These are phyloP conservation scores for Pichia sp. DNA, from an alignment of 1,139 yeast species.

Conservation along the genomic window DNA sequence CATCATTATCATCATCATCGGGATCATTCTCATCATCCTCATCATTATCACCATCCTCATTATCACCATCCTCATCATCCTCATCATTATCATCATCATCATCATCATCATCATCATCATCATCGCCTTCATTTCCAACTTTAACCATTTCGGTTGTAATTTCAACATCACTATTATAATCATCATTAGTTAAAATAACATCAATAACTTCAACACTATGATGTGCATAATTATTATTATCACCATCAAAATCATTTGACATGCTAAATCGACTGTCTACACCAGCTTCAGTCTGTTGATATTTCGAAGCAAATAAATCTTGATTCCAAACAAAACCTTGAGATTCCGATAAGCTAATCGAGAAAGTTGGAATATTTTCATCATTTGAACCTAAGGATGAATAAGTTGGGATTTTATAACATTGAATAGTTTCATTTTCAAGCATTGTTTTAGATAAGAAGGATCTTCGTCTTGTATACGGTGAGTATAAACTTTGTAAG, in stretches of 20 bases:
- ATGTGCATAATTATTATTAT: background rate
- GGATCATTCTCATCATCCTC: background rate
- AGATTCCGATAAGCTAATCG: constrained; percentile 50
- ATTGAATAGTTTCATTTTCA: constrained; percentile 50
- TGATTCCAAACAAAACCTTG: constrained; percentile 76
- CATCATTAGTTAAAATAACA: constrained; percentile 27
- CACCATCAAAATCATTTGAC: constrained; percentile 26
- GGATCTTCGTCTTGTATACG: constrained; percentile 54
- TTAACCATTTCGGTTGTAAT: constrained; percentile 7
- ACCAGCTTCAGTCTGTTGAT: constrained; percentile 49
- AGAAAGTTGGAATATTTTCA: constrained; percentile 28
- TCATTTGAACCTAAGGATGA: constrained; percentile 17
- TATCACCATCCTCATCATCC: background rate
- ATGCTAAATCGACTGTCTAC: constrained; percentile 17
- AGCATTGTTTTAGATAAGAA: constrained; percentile 59
- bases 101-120: constrained; percentile 15
- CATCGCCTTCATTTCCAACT: constrained; percentile 11
- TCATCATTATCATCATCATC: constrained; percentile 8
- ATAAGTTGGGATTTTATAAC: constrained; percentile 41
- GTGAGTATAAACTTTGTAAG: constrained; percentile 44
- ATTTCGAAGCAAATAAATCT: constrained; percentile 62
- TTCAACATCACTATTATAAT: constrained; percentile 14
- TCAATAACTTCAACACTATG: constrained; percentile 44
- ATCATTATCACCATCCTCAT: constrained; percentile 1
- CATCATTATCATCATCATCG: constrained; percentile 1